Evolutionary conservation across 768 basidiomycete species (phyloP).

Genomic region (Mycena albidolilacea): DNA sequence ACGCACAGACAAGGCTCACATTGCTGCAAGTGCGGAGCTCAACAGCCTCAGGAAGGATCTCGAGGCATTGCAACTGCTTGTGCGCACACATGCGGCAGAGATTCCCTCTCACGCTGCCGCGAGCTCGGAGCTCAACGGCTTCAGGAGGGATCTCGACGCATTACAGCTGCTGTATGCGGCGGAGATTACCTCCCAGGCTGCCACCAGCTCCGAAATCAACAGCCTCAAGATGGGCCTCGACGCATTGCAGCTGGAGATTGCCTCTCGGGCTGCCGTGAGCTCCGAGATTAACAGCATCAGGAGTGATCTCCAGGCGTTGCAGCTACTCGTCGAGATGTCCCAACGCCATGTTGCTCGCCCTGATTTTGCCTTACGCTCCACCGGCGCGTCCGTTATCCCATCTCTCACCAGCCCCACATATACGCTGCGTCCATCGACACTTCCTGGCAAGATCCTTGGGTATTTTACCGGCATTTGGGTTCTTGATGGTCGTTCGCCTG

Average conservation of each 20-base stretch:
- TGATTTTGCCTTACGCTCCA: constrained; percentile 89
- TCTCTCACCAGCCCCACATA: no score
- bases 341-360: constrained; percentile 67
- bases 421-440: no score
- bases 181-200: constrained; percentile 61
- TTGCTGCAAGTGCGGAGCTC: constrained; percentile 53
- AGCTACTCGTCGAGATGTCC: constrained; percentile 42
- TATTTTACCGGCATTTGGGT: constrained; percentile 73
- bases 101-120: constrained; percentile 48
- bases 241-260: constrained; percentile 63
- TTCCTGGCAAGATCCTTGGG: constrained; percentile 47
- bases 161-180: constrained; percentile 56
- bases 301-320: constrained; percentile 69
- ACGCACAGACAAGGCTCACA: constrained; percentile 63
- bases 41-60: constrained; percentile 61
- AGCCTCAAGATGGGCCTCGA: constrained; percentile 71
- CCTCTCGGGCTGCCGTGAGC: constrained; percentile 59
- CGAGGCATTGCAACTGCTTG: constrained; percentile 62
- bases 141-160: constrained; percentile 66
- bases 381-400: constrained; percentile 68
- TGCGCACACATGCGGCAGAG: constrained; percentile 25
- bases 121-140: constrained; percentile 43
- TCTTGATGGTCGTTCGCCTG: constrained; percentile 82
- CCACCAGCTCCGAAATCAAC: constrained; percentile 61
- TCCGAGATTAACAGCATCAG: constrained; percentile 64